phyloP scores from a whole-genome alignment of 208 protist genomes.

The Leishmania tarentolae region DNA sequence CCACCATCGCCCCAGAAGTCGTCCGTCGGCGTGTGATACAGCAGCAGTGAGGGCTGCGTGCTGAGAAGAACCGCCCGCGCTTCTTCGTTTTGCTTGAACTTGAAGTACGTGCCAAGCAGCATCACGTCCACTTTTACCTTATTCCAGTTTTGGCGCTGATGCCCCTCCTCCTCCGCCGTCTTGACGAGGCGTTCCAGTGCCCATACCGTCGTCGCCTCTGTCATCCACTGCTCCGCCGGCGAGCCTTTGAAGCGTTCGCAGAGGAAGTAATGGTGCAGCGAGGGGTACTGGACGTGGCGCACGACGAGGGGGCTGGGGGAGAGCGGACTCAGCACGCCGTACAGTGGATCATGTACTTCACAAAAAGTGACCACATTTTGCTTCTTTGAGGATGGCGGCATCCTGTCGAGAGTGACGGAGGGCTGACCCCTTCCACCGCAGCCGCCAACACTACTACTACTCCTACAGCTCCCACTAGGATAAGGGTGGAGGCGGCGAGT shows the following conservation, averaged over 20 bases:
- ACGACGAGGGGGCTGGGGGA: constrained; percentile 81
- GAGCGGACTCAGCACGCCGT: constrained; percentile 78
- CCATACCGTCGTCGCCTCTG: constrained; percentile 68
- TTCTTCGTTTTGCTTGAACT: constrained; percentile 87
- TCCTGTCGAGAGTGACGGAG: constrained; percentile 7
- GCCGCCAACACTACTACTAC: no score
- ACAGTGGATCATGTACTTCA: constrained; percentile 74
- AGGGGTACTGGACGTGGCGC: constrained; percentile 80
- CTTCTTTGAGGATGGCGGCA: constrained; percentile 25
- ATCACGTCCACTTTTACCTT: constrained; percentile 85
- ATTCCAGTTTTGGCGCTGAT: constrained; percentile 82
- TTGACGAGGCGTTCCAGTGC: constrained; percentile 78
- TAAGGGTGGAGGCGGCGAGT: not conserved
- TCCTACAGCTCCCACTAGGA: not conserved
- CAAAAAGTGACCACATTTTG: constrained; percentile 64
- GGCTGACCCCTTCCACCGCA: not conserved
- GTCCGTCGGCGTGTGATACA: constrained; percentile 80
- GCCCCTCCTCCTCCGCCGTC: constrained; percentile 55
- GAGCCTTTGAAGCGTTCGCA: constrained; percentile 77
- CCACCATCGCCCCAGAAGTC: constrained; percentile 89
- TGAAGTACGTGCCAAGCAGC: constrained; percentile 88
- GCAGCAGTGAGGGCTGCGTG: constrained; percentile 64
- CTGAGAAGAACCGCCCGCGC: constrained; percentile 56
- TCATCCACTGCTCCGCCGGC: constrained; percentile 51
- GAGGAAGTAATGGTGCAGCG: constrained; percentile 86